phyloP scores from a whole-genome alignment of 371 early-diverging fungal species.

The Actinomortierella wolfii region DNA sequence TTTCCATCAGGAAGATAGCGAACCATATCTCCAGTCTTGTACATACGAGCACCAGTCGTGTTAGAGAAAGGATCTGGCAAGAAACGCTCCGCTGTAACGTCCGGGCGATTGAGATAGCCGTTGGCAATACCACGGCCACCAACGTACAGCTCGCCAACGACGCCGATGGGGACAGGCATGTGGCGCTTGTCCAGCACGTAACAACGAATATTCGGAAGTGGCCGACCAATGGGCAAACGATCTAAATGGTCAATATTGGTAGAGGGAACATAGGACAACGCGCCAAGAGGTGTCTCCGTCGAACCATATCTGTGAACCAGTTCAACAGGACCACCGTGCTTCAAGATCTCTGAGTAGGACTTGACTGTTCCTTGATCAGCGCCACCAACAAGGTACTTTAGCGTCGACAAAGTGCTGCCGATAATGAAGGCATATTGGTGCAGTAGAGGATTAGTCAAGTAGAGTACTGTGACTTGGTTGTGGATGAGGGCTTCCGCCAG shows the following conservation, averaged over 20 bases:
- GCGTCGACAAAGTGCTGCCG: neutral
- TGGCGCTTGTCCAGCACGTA: constrained; percentile 11
- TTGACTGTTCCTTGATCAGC: constrained; percentile 4
- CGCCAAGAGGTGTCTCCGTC: constrained; percentile 17
- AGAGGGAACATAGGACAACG: neutral
- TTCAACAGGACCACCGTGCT: neutral
- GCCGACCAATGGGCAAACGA: constrained; percentile 10
- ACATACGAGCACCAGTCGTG: constrained; percentile 21
- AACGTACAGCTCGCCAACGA: constrained; percentile 37
- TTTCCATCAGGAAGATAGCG: constrained; percentile 41
- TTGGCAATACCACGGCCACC: constrained; percentile 28
- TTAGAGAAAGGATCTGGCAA: constrained; percentile 12
- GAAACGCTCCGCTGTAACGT: constrained; percentile 20
- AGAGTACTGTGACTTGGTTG: constrained; percentile 5
- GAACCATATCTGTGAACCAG: constrained; percentile 39
- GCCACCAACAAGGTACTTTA: constrained; percentile 1
- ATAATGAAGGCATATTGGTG: constrained; percentile 12
- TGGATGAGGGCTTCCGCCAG: neutral
- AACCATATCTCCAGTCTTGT: constrained; percentile 49
- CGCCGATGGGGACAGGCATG: constrained; percentile 27
- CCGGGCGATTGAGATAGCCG: constrained; percentile 39
- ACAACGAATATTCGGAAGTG: neutral
- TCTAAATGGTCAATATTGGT: neutral
- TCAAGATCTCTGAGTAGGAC: neutral
- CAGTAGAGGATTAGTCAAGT: constrained; percentile 3